phyloP scores from a whole-genome alignment of 2,329 filamentous ascomycete genomes.

The Neocatenulostroma microsporum region DNA sequence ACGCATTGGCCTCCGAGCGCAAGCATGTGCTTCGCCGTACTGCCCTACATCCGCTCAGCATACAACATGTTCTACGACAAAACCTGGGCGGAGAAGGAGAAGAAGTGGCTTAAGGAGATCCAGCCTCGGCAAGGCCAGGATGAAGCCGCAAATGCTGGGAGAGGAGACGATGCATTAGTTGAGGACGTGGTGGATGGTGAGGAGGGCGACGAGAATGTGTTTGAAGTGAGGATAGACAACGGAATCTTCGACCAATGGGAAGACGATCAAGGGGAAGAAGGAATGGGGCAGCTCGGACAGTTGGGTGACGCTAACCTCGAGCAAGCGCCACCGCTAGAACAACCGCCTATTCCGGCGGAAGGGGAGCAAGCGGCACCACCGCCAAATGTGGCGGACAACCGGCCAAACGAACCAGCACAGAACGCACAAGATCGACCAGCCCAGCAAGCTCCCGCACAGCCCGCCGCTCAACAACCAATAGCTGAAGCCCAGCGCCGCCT shows the following conservation, averaged over 20 bases:
- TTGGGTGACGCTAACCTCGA: too few species aligned
- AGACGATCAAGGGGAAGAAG: slow-evolving; percentile 29
- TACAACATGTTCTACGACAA: slow-evolving; percentile 58
- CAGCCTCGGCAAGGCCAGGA: slow-evolving; percentile 43
- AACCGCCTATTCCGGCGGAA: slow-evolving; percentile 22
- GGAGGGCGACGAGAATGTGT: slow-evolving; percentile 25
- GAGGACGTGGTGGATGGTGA: slow-evolving; percentile 12
- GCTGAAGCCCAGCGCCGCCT: slow-evolving; percentile 32
- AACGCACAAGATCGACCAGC: slow-evolving; percentile 7
- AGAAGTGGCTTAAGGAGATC: slow-evolving; percentile 55
- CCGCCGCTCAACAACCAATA: slow-evolving; percentile 11
- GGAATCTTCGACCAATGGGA: slow-evolving; percentile 39
- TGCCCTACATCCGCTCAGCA: slow-evolving; percentile 57
- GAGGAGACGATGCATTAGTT: slow-evolving; percentile 3
- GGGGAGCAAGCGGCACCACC: slow-evolving; percentile 10
- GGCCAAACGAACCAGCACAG: slow-evolving; percentile 5
- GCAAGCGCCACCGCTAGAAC: slow-evolving; percentile 23
- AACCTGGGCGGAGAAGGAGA: slow-evolving; percentile 50
- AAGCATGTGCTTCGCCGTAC: slow-evolving; percentile 55
- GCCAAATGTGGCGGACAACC: slow-evolving; percentile 11
- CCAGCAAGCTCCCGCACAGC: slow-evolving; percentile 11
- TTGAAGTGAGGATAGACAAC: slow-evolving; percentile 30
- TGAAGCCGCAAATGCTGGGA: slow-evolving; percentile 10
- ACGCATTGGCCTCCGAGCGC: slow-evolving; percentile 60
- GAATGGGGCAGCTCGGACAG: too few species aligned